Base-by-base conservation (phyloP, 768 basidiomycete genomes). In the Holtermanniella nyarrowii region DNA sequence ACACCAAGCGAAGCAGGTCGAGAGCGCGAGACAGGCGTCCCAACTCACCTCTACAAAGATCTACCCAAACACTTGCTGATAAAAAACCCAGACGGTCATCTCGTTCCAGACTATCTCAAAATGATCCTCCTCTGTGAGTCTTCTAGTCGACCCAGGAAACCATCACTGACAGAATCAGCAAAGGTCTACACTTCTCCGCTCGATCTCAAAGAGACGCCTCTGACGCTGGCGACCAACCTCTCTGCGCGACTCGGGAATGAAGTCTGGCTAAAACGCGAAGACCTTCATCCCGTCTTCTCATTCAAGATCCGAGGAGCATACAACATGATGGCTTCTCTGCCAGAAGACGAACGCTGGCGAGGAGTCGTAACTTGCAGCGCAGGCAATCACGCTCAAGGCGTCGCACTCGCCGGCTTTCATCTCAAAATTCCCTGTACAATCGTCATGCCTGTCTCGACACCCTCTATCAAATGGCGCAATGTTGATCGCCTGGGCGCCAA, bases 371-470 rank as follows among this genome's bases (percentile, higher is more conserved):
- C 95, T 44, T 99, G 95, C 68, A 93, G 88, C 69, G 95, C 95
- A 53, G 93, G 91, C 95, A 99, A 99, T 66, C 95, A 99, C 71
- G 95, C 95, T 0, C 95, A 99, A 72, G 95, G 95, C 22, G 95
- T 99, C 46, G 95, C 95, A 2, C 78, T 97, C 44, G 90, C 95
- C n/a, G 88, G 93, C 11, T 73, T 81, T 43, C 81, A 82, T 51
- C 80, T 99, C 24, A 79, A 79, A 26, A 85, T 97, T 54, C 89
- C 95, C 3, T 95, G 89, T 57, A 96, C 90, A n/a, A 97, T 99
- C 63, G 88, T 99, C 56, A 97, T 99, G 95, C 95, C 95, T 0
- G 76, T 83, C 40, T 87, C 82, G 13, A 97, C 95, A 2, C 95
- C 95, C 1, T 79, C 84, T 39, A 99, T 99, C 78, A 99, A 99